Base-by-base conservation (phyloP, 2,329 filamentous ascomycete genomes). In the Orbilia javanica region DNA sequence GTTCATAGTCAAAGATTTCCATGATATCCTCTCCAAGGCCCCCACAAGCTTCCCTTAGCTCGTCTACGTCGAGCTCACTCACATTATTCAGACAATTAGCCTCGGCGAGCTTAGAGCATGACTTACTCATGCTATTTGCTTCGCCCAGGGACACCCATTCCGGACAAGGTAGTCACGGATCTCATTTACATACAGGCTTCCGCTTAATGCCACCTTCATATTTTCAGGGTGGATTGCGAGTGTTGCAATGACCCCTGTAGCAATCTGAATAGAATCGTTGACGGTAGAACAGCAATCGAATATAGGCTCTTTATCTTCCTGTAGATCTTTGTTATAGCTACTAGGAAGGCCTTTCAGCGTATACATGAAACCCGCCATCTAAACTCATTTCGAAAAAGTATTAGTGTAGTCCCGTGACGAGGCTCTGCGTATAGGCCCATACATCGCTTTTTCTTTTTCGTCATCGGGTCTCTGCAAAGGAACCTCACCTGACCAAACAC, bases 311-410 rank as follows among this genome's bases (percentile, higher is more conserved):
- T 93, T 90, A 73, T 89, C 91, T 85, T 97, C 93, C 85, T 97
- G 93, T n/a, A 96, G 85, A 84, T 97, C 93, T 85, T 96, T 96
- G 87, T 96, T 95, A 86, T 96, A 96, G 1, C 92, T 93, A 44
- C 89, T 91, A 1, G 92, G 92, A 31, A 95, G 88, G 70, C 91
- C 91, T 84, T 91, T 91, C 84, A 90, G 84, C 15, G 71, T 81
- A 44, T 80, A 80, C 80, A 81, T 80, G 64, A 81, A 81, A 1
- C 80, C 80, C 5, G 80, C 76, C 80, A 81, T 81, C 44, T 60
- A 36, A 20, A 60, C 0, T 20, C 3, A 52, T 34, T 34, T 20
- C 18, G 18, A 25, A 31, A 34, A 20, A 36, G 13, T 52, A 36
- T 44, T 48, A 36, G 20, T 8, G n/a, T 36, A 22, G 0, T 20